Evolutionary conservation across 148 eudicot genomes (phyloP).

Genomic region (Camellia japonica): DNA sequence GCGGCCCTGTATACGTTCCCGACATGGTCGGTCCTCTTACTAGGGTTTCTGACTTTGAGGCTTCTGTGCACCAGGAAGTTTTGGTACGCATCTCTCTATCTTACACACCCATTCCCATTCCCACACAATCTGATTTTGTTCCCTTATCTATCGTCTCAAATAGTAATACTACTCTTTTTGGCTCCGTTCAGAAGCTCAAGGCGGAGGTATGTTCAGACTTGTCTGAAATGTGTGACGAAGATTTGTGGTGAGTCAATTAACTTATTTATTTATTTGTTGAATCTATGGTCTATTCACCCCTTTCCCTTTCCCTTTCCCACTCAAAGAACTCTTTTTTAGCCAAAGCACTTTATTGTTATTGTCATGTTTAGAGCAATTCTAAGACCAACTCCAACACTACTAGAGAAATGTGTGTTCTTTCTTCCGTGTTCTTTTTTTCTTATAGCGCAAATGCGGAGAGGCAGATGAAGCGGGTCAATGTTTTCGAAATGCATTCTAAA

Average conservation of each 20-base stretch:
- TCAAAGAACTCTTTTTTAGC: neutral
- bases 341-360: neutral
- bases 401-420: no score
- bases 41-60: slow-evolving; percentile 48
- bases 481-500: no score
- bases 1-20: slow-evolving; percentile 71
- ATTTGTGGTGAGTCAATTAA: slow-evolving; percentile 46
- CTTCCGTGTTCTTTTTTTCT: no score
- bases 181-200: slow-evolving; percentile 38
- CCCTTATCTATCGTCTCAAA: neutral
- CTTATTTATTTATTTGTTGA: neutral
- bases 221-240: slow-evolving; percentile 25
- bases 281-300: neutral
- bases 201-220: slow-evolving; percentile 37
- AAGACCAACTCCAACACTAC: neutral
- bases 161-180: neutral
- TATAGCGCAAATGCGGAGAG: no score
- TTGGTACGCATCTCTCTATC: slow-evolving; percentile 24
- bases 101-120: neutral
- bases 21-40: slow-evolving; percentile 62
- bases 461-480: no score
- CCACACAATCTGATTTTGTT: neutral
- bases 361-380: neutral
- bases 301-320: neutral
- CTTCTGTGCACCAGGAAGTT: slow-evolving; percentile 39